Percentiles rank a stretch among this genome's conserved stretches.
phyloP scores from a whole-genome alignment of 192 early-diverging fungal species.

The Cladochytrium replicatum region DNA sequence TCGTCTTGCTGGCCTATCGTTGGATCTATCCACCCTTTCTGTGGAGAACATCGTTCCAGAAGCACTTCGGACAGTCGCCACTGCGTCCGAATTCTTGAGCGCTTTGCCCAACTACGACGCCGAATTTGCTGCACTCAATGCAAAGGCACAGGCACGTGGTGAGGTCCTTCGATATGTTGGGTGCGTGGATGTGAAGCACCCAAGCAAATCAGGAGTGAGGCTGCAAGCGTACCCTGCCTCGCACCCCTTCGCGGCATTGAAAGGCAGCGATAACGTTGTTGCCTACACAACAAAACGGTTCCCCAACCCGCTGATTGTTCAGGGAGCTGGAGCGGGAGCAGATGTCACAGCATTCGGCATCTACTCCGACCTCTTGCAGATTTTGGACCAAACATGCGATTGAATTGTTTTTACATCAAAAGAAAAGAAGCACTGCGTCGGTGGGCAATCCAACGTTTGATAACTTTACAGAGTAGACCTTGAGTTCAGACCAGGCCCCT shows the following conservation, averaged over 20 bases:
- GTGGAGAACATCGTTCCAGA: constrained; percentile 97
- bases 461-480: no score
- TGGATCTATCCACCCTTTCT: constrained; percentile 65
- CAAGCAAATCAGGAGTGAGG: background rate
- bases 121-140: constrained; percentile 77
- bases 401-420: no score
- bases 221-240: constrained; percentile 49
- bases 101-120: constrained; percentile 74
- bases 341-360: constrained; percentile 98
- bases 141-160: constrained; percentile 55
- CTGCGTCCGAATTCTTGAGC: constrained; percentile 77
- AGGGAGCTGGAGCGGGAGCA: constrained; percentile 91
- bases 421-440: no score
- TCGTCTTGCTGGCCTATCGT: constrained; percentile 72
- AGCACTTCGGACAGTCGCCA: constrained; percentile 53
- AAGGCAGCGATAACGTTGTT: constrained; percentile 98
- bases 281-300: constrained; percentile 90
- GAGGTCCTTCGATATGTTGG: constrained; percentile 93
- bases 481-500: no score
- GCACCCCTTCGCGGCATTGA: constrained; percentile 92
- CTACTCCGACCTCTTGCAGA: constrained; percentile 85
- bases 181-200: constrained; percentile 59
- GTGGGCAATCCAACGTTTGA: no score
- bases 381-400: constrained; percentile 26
- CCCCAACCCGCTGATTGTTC: constrained; percentile 90